Evolutionary conservation across 768 basidiomycete genomes (phyloP).

Genomic region (Lentinula raphanica): DNA sequence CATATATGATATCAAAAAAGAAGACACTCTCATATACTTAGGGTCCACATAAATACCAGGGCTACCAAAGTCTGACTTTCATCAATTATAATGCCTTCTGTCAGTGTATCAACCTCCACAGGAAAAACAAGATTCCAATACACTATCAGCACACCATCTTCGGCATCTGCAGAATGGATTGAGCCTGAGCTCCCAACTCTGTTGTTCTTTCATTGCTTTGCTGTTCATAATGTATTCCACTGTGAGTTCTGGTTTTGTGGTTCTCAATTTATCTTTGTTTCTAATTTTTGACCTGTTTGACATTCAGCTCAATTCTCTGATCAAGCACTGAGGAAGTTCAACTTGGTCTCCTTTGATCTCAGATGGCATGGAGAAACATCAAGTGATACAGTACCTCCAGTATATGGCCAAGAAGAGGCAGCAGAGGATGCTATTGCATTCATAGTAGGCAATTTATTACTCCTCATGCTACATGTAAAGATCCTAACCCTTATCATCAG

Average conservation of each 20-base stretch:
- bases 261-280: not conserved
- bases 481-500: not conserved
- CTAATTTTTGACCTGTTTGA: not conserved
- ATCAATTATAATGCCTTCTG: too few relatives aligned
- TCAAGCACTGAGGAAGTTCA: slow-evolving; percentile 1
- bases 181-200: not conserved
- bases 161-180: not conserved
- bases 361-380: slow-evolving; percentile 1
- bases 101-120: too few relatives aligned
- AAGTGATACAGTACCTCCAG: not conserved
- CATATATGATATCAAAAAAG: too few relatives aligned
- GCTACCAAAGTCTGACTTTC: too few relatives aligned
- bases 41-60: too few relatives aligned
- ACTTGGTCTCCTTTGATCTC: slow-evolving; percentile 1
- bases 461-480: not conserved
- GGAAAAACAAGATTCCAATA: not conserved
- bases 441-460: not conserved
- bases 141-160: slow-evolving; percentile 1
- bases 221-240: slow-evolving; percentile 13
- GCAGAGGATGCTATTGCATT: slow-evolving; percentile 2
- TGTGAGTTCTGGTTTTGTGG: not conserved
- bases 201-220: slow-evolving; percentile 2
- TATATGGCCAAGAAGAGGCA: not conserved
- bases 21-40: too few relatives aligned
- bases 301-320: slow-evolving; percentile 5